A percentile compares a stretch with the other conserved stretches of the same genome.
These are phyloP conservation scores for Wickerhamiella kurtzmanii DNA, from an alignment of 805 yeast genomes.

Conservation along the genomic window DNA sequence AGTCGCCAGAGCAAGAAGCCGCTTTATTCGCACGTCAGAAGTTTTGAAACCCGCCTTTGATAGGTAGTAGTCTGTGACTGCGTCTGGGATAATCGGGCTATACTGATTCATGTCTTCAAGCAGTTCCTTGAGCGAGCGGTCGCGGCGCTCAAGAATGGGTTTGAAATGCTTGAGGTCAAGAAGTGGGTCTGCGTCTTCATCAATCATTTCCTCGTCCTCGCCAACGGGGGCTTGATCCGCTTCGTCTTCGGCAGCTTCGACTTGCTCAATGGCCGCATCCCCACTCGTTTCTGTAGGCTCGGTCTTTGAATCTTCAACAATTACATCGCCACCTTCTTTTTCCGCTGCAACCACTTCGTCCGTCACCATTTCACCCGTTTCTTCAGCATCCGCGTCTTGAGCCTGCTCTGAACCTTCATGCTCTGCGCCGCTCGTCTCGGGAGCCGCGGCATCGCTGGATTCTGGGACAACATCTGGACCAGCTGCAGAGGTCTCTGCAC, in stretches of 20 bases:
- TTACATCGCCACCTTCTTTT: not conserved
- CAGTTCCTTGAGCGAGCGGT: slow-evolving; percentile 49
- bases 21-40: slow-evolving; percentile 60
- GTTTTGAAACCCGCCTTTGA: slow-evolving; percentile 76
- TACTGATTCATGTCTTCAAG: slow-evolving; percentile 82
- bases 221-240: not conserved
- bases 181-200: slow-evolving; percentile 14
- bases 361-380: not conserved
- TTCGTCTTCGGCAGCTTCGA: not conserved
- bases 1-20: slow-evolving; percentile 85
- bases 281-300: not conserved
- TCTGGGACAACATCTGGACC: not conserved
- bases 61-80: slow-evolving; percentile 84
- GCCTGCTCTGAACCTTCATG: too few species aligned
- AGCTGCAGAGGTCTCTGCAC: too few species aligned
- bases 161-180: slow-evolving; percentile 15
- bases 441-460: not conserved
- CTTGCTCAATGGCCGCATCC: not conserved
- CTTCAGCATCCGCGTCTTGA: too few species aligned
- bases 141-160: slow-evolving; percentile 21
- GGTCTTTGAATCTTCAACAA: not conserved
- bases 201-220: not conserved
- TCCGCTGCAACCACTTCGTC: not conserved
- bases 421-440: too few species aligned
- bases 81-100: slow-evolving; percentile 93